Percentiles rank a stretch among this genome's conserved stretches.
Conservation (phyloP, 2,329 filamentous ascomycete genomes). For the Hypomyces perniciosus region DNA sequence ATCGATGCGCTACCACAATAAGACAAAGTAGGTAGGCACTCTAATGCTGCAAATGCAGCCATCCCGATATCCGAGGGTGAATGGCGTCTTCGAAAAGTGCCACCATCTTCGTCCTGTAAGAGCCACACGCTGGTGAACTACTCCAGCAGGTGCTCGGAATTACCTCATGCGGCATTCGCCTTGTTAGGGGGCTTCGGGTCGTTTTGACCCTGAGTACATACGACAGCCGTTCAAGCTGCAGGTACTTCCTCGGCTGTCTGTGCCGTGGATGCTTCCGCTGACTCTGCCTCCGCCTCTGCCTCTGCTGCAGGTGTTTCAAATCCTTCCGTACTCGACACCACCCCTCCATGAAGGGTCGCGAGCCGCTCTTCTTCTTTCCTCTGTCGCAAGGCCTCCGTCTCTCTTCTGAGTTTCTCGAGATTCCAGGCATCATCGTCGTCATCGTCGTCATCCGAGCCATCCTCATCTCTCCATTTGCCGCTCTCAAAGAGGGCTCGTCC, state of each 20-base stretch:
- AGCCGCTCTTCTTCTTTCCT: constrained; percentile 73
- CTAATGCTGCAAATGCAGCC: constrained; percentile 3
- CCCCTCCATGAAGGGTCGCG: constrained; percentile 24
- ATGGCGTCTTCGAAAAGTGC: constrained; percentile 3
- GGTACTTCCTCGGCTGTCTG: constrained; percentile 10
- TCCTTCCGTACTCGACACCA: neutral
- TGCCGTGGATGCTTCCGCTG: constrained; percentile 1
- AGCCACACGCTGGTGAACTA: constrained; percentile 1
- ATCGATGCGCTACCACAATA: constrained; percentile 7
- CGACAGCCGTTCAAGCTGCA: constrained; percentile 13
- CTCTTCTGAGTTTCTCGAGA: constrained; percentile 70
- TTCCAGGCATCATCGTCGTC: constrained; percentile 70
- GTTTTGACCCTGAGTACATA: constrained; percentile 1
- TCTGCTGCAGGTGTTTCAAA: constrained; percentile 11
- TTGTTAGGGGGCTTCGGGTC: constrained; percentile 1
- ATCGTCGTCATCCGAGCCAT: constrained; percentile 51
- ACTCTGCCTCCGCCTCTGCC: neutral
- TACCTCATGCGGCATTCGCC: constrained; percentile 16
- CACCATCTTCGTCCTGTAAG: constrained; percentile 11
- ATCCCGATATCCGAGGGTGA: constrained; percentile 4
- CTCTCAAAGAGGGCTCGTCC: constrained; percentile 94
- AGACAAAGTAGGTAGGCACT: constrained; percentile 5
- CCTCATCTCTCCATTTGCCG: constrained; percentile 76
- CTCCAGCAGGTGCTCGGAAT: constrained; percentile 22
- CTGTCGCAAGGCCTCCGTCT: constrained; percentile 72